Conservation (phyloP, 305 asterid genomes). For the Solanum hybrid region DNA sequence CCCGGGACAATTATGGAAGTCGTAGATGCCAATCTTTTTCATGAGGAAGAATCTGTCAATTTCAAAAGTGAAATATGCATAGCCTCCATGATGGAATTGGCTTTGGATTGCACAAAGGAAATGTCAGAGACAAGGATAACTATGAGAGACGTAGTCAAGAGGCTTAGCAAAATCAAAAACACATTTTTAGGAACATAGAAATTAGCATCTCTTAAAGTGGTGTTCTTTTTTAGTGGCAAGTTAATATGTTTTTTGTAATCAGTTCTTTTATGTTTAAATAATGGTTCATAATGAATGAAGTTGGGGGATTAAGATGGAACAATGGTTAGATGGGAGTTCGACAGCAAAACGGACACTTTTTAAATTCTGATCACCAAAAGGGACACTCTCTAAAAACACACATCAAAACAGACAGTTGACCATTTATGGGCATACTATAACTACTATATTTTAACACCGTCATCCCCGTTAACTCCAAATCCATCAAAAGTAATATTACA, state of each 20-base stretch:
- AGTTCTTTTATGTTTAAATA: neutral
- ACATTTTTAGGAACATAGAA: neutral
- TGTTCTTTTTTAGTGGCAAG: neutral
- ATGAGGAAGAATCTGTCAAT: neutral
- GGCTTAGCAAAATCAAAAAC: neutral
- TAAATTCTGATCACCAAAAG: neutral
- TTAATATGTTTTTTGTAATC: neutral
- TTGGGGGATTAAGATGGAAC: neutral
- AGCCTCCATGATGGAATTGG: neutral
- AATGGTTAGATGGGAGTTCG: neutral
- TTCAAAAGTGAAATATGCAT: neutral
- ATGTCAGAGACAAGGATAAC: neutral
- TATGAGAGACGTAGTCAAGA: neutral
- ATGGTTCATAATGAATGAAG: neutral
- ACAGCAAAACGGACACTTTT: neutral
- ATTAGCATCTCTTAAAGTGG: neutral
- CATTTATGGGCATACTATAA: neutral
- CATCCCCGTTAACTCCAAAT: neutral
- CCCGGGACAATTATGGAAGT: neutral
- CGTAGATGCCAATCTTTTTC: constrained; percentile 4
- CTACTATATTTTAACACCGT: neutral
- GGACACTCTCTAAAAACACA: neutral
- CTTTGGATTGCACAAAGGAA: neutral
- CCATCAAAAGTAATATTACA: neutral
- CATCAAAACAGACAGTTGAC: neutral